Conservation (phyloP, 2,329 filamentous ascomycete species). For the Beauveria rudraprayagi region DNA sequence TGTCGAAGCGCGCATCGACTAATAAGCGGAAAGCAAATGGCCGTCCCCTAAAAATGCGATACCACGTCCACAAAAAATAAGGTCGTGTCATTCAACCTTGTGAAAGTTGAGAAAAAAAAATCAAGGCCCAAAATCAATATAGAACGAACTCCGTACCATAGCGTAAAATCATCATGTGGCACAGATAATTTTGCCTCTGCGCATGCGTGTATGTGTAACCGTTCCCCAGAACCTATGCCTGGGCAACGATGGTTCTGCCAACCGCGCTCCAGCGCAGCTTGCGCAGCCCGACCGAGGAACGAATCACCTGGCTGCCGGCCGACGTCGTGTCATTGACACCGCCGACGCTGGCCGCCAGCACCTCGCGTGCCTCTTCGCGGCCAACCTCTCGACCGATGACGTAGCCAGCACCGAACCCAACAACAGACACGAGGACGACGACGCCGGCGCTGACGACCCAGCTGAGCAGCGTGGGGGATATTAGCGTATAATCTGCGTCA, state of each 20-base stretch:
- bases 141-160: slow-evolving; percentile 2
- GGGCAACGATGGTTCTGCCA: slow-evolving; percentile 41
- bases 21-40: neutral
- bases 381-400: slow-evolving; percentile 61
- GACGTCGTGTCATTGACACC: slow-evolving; percentile 36
- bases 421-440: slow-evolving; percentile 58
- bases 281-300: slow-evolving; percentile 42
- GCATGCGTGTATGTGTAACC: slow-evolving; percentile 5
- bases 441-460: slow-evolving; percentile 61
- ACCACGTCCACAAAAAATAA: neutral
- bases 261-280: slow-evolving; percentile 48
- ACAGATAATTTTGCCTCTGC: neutral
- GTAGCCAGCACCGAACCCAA: slow-evolving; percentile 62
- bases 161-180: neutral
- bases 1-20: neutral
- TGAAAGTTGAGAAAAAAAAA: neutral
- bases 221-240: slow-evolving; percentile 3
- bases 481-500: slow-evolving; percentile 28
- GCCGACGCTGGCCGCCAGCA: slow-evolving; percentile 33
- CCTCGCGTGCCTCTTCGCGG: slow-evolving; percentile 42
- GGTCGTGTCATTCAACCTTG: too few relatives aligned
- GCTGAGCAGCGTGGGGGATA: slow-evolving; percentile 53
- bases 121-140: neutral
- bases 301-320: slow-evolving; percentile 47
- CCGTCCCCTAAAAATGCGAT: neutral